Conservation (phyloP, 805 yeast genomes). For the Osmozyma mogii region DNA sequence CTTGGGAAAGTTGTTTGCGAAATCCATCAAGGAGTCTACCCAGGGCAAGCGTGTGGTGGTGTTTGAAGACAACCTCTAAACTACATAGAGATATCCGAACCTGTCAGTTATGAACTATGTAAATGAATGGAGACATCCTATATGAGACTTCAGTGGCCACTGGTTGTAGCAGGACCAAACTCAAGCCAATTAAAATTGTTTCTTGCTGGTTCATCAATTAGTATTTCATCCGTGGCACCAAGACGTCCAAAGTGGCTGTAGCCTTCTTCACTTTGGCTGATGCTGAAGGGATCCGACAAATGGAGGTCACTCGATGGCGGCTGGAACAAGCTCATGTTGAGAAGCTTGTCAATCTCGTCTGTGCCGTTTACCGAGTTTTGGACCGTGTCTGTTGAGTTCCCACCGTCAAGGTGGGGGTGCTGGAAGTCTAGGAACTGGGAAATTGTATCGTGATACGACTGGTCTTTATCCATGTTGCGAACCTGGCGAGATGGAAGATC, state of each 20-base stretch:
- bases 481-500: no score
- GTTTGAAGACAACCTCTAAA: slow-evolving; percentile 1
- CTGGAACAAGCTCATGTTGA: slow-evolving; percentile 33
- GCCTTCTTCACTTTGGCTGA: slow-evolving; percentile 18
- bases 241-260: no score
- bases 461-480: no score
- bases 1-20: slow-evolving; percentile 6
- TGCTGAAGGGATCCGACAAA: slow-evolving; percentile 6
- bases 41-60: slow-evolving; percentile 8
- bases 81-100: no score
- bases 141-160: no score
- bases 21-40: slow-evolving; percentile 5
- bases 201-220: slow-evolving; percentile 15
- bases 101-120: no score
- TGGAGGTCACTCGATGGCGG: slow-evolving; percentile 14
- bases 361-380: no score
- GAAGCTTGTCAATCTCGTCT: slow-evolving; percentile 34
- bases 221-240: slow-evolving; percentile 28
- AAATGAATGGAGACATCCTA: no score
- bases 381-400: no score
- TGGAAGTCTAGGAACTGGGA: no score
- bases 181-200: slow-evolving; percentile 35
- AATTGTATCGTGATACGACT: no score
- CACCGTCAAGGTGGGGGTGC: no score
- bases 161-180: slow-evolving; percentile 21